A percentile compares a stretch with the other conserved stretches of the same genome.
Conservation (phyloP, 495 filamentous ascomycete species). For the Ramalina peruviana region DNA sequence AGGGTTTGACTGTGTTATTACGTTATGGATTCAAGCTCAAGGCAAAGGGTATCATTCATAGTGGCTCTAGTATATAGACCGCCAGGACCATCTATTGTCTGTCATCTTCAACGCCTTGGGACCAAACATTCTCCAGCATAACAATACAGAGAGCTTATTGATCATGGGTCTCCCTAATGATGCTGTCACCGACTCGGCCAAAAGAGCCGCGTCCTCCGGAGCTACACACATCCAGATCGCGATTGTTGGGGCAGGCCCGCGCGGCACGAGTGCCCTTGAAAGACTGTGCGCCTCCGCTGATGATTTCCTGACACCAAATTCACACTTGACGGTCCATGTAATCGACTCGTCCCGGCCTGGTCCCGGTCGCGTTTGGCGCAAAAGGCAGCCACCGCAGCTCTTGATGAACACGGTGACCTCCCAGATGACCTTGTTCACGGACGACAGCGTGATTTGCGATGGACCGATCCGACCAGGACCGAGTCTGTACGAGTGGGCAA, state of each 20-base stretch:
- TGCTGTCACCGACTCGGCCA: too few relatives aligned
- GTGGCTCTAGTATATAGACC: too few relatives aligned
- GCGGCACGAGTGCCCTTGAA: constrained; percentile 11
- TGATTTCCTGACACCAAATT: background rate
- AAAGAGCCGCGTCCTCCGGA: background rate
- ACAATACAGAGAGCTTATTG: too few relatives aligned
- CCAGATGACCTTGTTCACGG: constrained; percentile 12
- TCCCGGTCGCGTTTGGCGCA: constrained; percentile 13
- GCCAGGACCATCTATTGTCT: too few relatives aligned
- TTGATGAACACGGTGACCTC: constrained; percentile 17
- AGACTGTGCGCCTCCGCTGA: constrained; percentile 13
- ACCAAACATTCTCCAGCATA: too few relatives aligned
- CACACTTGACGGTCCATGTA: background rate
- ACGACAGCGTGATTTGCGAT: constrained; percentile 1
- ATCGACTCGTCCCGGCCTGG: too few relatives aligned
- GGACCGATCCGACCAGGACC: constrained; percentile 6
- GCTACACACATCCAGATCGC: constrained; percentile 3
- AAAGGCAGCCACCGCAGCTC: constrained; percentile 9
- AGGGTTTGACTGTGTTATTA: too few relatives aligned
- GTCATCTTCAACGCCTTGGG: too few relatives aligned
- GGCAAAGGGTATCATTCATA: too few relatives aligned
- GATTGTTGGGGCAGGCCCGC: constrained; percentile 9
- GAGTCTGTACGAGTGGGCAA: background rate
- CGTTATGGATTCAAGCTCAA: too few relatives aligned
- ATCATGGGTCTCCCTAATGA: too few relatives aligned